Evolutionary conservation across 371 early-diverging fungal genomes (phyloP), one percentile per base, ranked within the genome.

Genomic region (Sporodiniella umbellata): DNA sequence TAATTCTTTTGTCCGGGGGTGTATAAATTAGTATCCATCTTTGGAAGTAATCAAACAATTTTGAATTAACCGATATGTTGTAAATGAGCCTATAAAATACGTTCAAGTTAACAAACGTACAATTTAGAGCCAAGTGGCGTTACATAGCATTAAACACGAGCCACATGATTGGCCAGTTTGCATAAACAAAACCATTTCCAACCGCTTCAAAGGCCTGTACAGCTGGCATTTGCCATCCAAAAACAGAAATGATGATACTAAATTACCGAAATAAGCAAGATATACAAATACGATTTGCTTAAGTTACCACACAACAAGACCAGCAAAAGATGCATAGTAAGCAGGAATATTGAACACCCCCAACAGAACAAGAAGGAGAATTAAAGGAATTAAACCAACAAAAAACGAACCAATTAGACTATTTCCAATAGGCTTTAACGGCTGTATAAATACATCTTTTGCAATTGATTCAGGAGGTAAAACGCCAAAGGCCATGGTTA

Each of bases 111-210:
- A 22, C 4, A 12, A 44, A 24, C 23, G 12, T 39, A 38, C 23
- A 38, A 19, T 19, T 22, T 28, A 28, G 30, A 28, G n/a, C n/a
- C n/a, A n/a, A n/a, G n/a, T n/a, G n/a, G 7, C 7, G 33, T 35
- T 61, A 63, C 70, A 74, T 70, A 1, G 75, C 66, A 46, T 74
- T 70, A 1, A 66, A 33, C 1, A 74, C 75, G 26, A 74, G 66
- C 75, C 75, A 74, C 75, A 74, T 74, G 37, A 74, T 74, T 1
- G 75, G 75, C 75, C 75, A 74, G 23, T 68, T 66, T 11, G 73
- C 73, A 47, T 59, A 74, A 7, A 68, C 66, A 2, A 74, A 51
- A 17, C 75, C 75, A 17, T 68, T 64, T 8, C 62, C 70, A 51
- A 74, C 64, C 1, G 64, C 45, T 46, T 62, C 62, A 47, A 74